Evolutionary conservation across 768 basidiomycete species (phyloP).

Genomic region (Leucosporidium creatinivorum): DNA sequence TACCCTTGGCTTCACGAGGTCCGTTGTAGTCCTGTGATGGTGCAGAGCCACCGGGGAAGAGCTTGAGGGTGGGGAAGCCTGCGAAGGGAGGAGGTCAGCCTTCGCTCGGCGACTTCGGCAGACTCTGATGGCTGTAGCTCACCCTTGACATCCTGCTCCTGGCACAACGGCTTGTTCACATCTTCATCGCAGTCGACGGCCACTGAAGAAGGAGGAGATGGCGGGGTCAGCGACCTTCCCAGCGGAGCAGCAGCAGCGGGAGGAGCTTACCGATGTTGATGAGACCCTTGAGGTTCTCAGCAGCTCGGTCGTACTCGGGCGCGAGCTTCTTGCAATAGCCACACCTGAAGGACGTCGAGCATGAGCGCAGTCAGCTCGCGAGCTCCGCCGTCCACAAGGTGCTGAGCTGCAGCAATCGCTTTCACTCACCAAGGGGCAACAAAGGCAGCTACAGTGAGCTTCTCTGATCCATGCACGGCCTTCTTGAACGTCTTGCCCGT

Average conservation of each 20-base stretch:
- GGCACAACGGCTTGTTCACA: constrained; percentile 35
- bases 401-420: not conserved
- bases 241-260: too few species aligned
- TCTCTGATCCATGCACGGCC: constrained; percentile 27
- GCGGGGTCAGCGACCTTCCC: too few species aligned
- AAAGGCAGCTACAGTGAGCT: constrained; percentile 28
- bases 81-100: not conserved
- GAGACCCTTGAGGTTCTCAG: constrained; percentile 34
- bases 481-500: constrained; percentile 28
- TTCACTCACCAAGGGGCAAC: constrained; percentile 27
- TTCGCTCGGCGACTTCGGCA: not conserved
- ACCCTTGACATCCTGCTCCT: constrained; percentile 31
- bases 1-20: constrained; percentile 30
- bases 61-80: constrained; percentile 38
- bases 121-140: not conserved
- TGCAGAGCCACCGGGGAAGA: constrained; percentile 29
- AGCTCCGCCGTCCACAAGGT: not conserved
- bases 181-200: constrained; percentile 37
- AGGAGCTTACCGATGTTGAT: constrained; percentile 33
- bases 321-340: constrained; percentile 30
- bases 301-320: constrained; percentile 22
- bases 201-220: not conserved
- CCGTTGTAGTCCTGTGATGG: constrained; percentile 33
- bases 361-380: not conserved
- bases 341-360: constrained; percentile 9